Percentiles rank a stretch among this genome's conserved stretches.
Evolutionary conservation across 495 filamentous ascomycete genomes (phyloP).

Genomic region (Neurospora discreta): DNA sequence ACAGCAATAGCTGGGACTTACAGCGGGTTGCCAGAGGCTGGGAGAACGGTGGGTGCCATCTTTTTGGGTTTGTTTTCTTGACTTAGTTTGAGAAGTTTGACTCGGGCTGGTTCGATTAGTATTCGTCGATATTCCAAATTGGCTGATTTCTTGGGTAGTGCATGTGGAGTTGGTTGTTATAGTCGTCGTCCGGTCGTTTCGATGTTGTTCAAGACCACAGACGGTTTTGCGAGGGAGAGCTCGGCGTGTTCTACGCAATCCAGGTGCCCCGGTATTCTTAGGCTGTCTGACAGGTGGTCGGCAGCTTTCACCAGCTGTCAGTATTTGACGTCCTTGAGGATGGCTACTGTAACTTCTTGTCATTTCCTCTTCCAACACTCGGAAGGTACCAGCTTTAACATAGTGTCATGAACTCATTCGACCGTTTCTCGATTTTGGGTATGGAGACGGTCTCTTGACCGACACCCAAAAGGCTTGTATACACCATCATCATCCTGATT

Average conservation of each 20-base stretch:
- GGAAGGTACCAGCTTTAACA: not conserved
- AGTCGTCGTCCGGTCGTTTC: not conserved
- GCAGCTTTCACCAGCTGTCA: not conserved
- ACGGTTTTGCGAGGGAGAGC: not conserved
- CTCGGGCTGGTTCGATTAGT: too few species aligned
- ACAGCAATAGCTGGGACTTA: constrained; percentile 19
- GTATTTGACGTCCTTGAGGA: not conserved
- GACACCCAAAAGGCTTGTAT: not conserved
- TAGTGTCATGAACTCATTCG: not conserved
- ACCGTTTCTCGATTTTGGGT: not conserved
- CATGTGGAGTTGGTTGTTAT: not conserved
- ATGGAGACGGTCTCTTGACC: too few species aligned
- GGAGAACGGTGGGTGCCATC: constrained; percentile 44
- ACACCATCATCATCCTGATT: not conserved
- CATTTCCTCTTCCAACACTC: not conserved
- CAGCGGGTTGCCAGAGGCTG: constrained; percentile 43
- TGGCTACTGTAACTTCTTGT: not conserved
- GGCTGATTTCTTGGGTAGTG: not conserved
- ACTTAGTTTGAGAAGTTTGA: too few species aligned
- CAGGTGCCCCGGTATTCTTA: not conserved
- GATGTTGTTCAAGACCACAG: not conserved
- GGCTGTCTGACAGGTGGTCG: not conserved
- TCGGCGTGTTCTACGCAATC: not conserved
- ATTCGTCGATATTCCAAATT: too few species aligned
- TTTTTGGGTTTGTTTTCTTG: not conserved